Conservation (phyloP, 306 rosid genomes). For the Trichosanthes truncata region DNA sequence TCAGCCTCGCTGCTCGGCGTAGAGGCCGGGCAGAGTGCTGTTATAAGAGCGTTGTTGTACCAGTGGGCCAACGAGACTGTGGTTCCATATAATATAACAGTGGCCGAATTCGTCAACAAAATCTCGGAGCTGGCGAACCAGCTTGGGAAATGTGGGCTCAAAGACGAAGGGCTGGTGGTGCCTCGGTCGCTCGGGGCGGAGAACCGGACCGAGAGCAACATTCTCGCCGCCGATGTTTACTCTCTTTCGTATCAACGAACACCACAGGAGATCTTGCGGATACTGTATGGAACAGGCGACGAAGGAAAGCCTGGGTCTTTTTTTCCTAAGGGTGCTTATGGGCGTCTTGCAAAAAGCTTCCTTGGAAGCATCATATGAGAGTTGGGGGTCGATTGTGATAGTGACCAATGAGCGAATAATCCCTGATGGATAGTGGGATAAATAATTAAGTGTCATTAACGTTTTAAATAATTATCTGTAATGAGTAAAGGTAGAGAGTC, state of each 20-base stretch:
- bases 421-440: no score
- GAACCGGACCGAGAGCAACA: slow-evolving; percentile 13
- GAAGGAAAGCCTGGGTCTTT: slow-evolving; percentile 15
- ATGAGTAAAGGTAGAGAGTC: no score
- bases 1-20: slow-evolving; percentile 9
- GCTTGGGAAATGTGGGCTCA: slow-evolving; percentile 12
- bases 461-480: no score
- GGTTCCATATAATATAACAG: slow-evolving; percentile 14
- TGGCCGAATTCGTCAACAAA: slow-evolving; percentile 10
- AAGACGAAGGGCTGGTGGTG: slow-evolving; percentile 23
- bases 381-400: no score
- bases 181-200: slow-evolving; percentile 14
- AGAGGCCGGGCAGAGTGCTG: slow-evolving; percentile 19
- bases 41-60: slow-evolving; percentile 5
- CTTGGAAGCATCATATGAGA: no score
- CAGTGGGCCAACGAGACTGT: slow-evolving; percentile 2
- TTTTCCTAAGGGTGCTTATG: slow-evolving; percentile 20
- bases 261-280: slow-evolving; percentile 9
- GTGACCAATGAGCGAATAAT: no score
- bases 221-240: slow-evolving; percentile 13
- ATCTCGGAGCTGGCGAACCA: slow-evolving; percentile 9
- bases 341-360: slow-evolving; percentile 11
- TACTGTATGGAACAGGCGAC: slow-evolving; percentile 8
- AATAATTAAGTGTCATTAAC: no score
- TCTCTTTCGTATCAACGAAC: slow-evolving; percentile 24